Conservation (phyloP, 352 stramenopile genomes). For the Plasmopara viticola region DNA sequence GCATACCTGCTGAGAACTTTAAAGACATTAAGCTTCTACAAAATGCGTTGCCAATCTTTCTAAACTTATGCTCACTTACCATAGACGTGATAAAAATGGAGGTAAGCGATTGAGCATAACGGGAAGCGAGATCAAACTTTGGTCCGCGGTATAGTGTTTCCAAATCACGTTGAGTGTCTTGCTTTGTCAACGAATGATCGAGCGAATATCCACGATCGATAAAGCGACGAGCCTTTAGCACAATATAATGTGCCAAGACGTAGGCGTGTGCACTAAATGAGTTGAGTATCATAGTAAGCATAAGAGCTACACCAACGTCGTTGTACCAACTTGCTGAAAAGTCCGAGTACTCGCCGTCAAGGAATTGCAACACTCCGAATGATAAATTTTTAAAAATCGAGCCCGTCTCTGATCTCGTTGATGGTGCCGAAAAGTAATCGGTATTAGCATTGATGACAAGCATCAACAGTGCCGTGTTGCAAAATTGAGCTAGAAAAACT, state of each 20-base stretch:
- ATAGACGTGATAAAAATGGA: conserved; percentile 79
- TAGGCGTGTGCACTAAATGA: conserved; percentile 62
- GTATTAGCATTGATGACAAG: conserved; percentile 78
- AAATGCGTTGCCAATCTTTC: neutral
- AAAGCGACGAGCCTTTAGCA: conserved; percentile 44
- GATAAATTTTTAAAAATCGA: conserved; percentile 13
- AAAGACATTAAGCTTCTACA: neutral
- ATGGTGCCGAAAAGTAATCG: conserved; percentile 42
- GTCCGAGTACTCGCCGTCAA: conserved; percentile 73
- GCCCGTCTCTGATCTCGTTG: conserved; percentile 13
- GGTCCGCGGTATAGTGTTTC: conserved; percentile 70
- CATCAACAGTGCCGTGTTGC: conserved; percentile 72
- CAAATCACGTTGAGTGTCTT: conserved; percentile 79
- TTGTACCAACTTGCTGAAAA: conserved; percentile 75
- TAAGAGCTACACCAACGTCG: conserved; percentile 70
- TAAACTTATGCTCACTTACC: conserved; percentile 21
- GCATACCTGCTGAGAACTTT: conserved; percentile 79
- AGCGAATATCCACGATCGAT: conserved; percentile 56
- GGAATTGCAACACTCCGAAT: conserved; percentile 35
- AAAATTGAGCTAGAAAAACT: conserved; percentile 76
- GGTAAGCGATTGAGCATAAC: conserved; percentile 73
- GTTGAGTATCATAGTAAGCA: conserved; percentile 83
- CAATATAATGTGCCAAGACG: conserved; percentile 49
- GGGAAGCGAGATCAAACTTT: conserved; percentile 65
- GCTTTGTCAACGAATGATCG: conserved; percentile 55